phyloP scores from a whole-genome alignment of 164 flowering plant genomes.

The Berberis vulgaris region DNA sequence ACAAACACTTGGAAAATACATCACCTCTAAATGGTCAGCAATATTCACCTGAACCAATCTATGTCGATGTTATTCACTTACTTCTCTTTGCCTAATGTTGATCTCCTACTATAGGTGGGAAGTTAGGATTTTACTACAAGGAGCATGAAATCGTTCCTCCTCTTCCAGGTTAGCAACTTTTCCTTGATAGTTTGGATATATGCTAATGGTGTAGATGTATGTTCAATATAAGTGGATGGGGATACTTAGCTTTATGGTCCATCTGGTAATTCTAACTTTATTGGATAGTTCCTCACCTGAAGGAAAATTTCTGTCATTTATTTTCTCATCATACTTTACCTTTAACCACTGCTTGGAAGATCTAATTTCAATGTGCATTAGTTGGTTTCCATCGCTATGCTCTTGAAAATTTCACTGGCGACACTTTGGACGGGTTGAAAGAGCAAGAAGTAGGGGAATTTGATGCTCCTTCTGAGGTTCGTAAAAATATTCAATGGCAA shows the following conservation, averaged over 20 bases:
- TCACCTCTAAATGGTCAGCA: conserved; percentile 72
- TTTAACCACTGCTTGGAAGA: not conserved
- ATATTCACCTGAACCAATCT: not conserved
- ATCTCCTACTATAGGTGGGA: conserved; percentile 54
- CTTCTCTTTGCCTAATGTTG: conserved; percentile 1
- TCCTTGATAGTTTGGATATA: not conserved
- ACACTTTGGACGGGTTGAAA: conserved; percentile 32
- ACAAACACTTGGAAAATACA: conserved; percentile 53
- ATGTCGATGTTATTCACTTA: not conserved
- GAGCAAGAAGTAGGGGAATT: conserved; percentile 65
- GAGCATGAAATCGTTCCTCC: conserved; percentile 99
- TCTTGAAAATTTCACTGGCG: conserved; percentile 43
- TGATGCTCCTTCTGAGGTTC: conserved; percentile 90
- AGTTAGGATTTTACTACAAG: conserved; percentile 88
- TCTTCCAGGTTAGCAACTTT: conserved; percentile 56
- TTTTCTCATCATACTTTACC: no score
- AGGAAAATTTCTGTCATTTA: no score
- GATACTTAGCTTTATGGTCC: not conserved
- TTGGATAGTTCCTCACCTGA: no score
- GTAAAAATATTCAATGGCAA: conserved; percentile 8
- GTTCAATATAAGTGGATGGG: not conserved
- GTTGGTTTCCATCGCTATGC: conserved; percentile 82
- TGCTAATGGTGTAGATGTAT: no score
- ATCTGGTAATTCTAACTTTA: not conserved
- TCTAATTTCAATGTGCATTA: conserved; percentile 13